Conservation (phyloP, 192 early-diverging fungal genomes). For the Backusella tarrabulga region DNA sequence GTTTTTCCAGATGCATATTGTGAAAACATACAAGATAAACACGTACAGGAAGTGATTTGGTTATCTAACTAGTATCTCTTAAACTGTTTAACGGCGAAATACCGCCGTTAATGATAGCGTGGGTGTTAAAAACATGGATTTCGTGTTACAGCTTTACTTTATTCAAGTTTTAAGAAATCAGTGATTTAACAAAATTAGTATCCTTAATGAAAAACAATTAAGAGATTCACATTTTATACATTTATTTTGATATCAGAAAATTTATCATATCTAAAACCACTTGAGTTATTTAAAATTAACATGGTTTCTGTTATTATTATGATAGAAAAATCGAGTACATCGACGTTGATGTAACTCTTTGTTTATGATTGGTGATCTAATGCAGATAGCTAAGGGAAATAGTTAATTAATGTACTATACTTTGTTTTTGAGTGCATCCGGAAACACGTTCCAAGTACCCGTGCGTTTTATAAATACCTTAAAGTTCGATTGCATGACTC, state of each 20-base stretch:
- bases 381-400: neutral
- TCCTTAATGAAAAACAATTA: too few species aligned
- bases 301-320: neutral
- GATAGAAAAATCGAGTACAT: neutral
- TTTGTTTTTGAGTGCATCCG: neutral
- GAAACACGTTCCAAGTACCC: neutral
- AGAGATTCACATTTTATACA: too few species aligned
- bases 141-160: too few species aligned
- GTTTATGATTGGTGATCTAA: neutral
- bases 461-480: too few species aligned
- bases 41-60: neutral
- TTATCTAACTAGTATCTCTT: neutral
- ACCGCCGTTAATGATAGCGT: too few species aligned
- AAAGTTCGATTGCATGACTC: too few species aligned
- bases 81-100: too few species aligned
- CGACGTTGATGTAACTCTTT: neutral
- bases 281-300: neutral
- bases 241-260: neutral
- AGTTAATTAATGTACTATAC: neutral
- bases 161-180: too few species aligned
- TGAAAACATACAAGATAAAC: neutral
- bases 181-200: too few species aligned
- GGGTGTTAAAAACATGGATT: too few species aligned
- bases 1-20: neutral
- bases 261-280: neutral